Conservation (phyloP, 768 basidiomycete species). For the Rhodotorula taiwanensis region DNA sequence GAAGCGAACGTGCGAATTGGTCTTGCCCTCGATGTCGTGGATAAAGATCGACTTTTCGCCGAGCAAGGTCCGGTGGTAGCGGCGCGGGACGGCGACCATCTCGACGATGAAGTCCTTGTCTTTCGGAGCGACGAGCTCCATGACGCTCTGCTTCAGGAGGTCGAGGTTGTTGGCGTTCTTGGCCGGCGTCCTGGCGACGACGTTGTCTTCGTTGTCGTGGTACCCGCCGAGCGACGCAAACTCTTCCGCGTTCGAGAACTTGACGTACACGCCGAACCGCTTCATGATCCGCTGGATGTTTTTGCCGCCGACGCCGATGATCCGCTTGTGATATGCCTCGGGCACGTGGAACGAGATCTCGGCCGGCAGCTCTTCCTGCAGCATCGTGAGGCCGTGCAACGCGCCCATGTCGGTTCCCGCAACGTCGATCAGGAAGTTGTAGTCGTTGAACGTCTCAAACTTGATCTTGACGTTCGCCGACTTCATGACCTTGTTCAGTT, state of each 20-base stretch:
- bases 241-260: slow-evolving; percentile 96
- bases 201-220: slow-evolving; percentile 96
- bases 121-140: slow-evolving; percentile 97
- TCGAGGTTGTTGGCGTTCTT: slow-evolving; percentile 95
- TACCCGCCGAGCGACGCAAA: slow-evolving; percentile 91
- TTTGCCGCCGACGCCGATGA: slow-evolving; percentile 94
- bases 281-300: slow-evolving; percentile 99
- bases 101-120: slow-evolving; percentile 96
- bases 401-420: slow-evolving; percentile 51
- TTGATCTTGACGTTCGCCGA: slow-evolving; percentile 95
- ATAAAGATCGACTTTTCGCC: slow-evolving; percentile 97
- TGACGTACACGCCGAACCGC: slow-evolving; percentile 98
- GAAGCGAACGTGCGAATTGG: slow-evolving; percentile 80
- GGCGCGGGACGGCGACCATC: slow-evolving; percentile 82
- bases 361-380: slow-evolving; percentile 96
- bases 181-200: slow-evolving; percentile 92
- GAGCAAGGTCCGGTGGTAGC: slow-evolving; percentile 87
- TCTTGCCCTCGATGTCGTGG: slow-evolving; percentile 92
- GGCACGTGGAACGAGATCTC: slow-evolving; percentile 99
- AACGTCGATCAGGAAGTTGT: slow-evolving; percentile 42
- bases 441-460: slow-evolving; percentile 89
- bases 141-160: slow-evolving; percentile 87
- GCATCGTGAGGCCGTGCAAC: slow-evolving; percentile 74
- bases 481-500: slow-evolving; percentile 99
- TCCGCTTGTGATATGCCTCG: slow-evolving; percentile 95